Conservation (phyloP, 1,284 basidiomycete genomes). For the Fistulinella staudtii region DNA sequence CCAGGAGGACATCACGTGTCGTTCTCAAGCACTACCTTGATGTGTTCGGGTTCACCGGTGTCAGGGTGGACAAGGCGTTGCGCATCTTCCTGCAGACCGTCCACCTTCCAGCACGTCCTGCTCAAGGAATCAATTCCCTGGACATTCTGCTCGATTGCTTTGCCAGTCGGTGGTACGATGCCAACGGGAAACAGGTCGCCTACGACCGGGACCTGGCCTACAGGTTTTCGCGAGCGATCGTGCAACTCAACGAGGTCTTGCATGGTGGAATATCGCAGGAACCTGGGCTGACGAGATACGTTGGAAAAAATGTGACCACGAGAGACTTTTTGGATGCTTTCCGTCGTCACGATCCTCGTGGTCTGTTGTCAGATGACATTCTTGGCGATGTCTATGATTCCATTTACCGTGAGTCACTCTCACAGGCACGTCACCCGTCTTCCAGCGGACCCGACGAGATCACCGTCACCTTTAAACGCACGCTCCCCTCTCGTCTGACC, state of each 20-base stretch:
- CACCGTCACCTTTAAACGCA: slow-evolving; percentile 65
- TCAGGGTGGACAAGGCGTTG: slow-evolving; percentile 86
- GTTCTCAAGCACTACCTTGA: slow-evolving; percentile 84
- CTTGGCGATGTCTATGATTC: slow-evolving; percentile 77
- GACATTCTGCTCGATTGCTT: slow-evolving; percentile 82
- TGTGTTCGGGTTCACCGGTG: slow-evolving; percentile 77
- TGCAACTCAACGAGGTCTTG: slow-evolving; percentile 81
- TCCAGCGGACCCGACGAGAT: slow-evolving; percentile 44
- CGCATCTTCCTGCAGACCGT: slow-evolving; percentile 85
- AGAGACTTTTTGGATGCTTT: slow-evolving; percentile 81
- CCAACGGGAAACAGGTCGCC: slow-evolving; percentile 75
- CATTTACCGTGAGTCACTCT: slow-evolving; percentile 66
- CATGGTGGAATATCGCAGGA: slow-evolving; percentile 63
- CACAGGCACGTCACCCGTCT: slow-evolving; percentile 60
- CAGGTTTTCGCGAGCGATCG: slow-evolving; percentile 78
- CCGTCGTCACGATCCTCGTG: slow-evolving; percentile 65
- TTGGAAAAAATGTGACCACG: slow-evolving; percentile 59
- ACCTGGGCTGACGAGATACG: slow-evolving; percentile 58
- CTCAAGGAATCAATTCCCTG: slow-evolving; percentile 44
- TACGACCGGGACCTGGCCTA: slow-evolving; percentile 77
- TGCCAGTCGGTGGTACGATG: slow-evolving; percentile 83
- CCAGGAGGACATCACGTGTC: slow-evolving; percentile 63
- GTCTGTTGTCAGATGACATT: slow-evolving; percentile 67
- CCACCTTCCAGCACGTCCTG: slow-evolving; percentile 56
- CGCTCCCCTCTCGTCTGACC: slow-evolving; percentile 73